A percentile compares a stretch with the other conserved stretches of the same genome.
Conservation (phyloP, 2,329 filamentous ascomycete genomes). For the Aspergillus ochraceus region DNA sequence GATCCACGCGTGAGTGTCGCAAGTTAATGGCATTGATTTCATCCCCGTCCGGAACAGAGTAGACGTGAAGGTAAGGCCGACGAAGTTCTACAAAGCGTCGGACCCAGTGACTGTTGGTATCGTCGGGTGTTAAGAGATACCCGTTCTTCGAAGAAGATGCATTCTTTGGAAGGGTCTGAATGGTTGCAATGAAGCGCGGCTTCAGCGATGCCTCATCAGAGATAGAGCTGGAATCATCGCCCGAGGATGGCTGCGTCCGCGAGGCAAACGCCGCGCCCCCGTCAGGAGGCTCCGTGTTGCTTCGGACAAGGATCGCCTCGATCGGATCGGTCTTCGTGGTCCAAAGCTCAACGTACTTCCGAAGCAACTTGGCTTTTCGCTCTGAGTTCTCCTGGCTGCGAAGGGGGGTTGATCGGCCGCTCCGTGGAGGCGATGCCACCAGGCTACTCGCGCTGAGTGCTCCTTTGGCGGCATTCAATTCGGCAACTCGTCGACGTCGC, state of each 20-base stretch:
- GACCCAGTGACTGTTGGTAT: constrained; percentile 76
- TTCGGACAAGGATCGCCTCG: constrained; percentile 45
- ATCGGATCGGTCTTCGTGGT: constrained; percentile 42
- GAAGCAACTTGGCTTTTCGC: constrained; percentile 39
- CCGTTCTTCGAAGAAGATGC: constrained; percentile 79
- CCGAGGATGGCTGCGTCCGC: constrained; percentile 19
- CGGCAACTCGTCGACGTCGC: constrained; percentile 70
- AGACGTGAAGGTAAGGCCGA: constrained; percentile 86
- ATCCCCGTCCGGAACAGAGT: constrained; percentile 81
- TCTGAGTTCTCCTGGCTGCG: constrained; percentile 37
- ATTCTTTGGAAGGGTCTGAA: constrained; percentile 79
- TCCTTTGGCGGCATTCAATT: constrained; percentile 67
- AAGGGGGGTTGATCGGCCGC: constrained; percentile 38
- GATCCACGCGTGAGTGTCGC: constrained; percentile 85
- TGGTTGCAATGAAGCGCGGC: constrained; percentile 71
- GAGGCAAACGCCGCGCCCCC: constrained; percentile 35
- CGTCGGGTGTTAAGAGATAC: constrained; percentile 82
- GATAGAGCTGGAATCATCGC: constrained; percentile 28
- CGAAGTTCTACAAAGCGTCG: constrained; percentile 91
- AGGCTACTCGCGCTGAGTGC: constrained; percentile 43
- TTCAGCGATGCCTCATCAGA: constrained; percentile 40
- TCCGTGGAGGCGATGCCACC: constrained; percentile 32
- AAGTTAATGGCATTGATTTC: constrained; percentile 88
- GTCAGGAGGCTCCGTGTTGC: constrained; percentile 45
- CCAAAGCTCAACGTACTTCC: constrained; percentile 44